phyloP scores from a whole-genome alignment of 2,329 filamentous ascomycete genomes.

The Beauveria sp. region DNA sequence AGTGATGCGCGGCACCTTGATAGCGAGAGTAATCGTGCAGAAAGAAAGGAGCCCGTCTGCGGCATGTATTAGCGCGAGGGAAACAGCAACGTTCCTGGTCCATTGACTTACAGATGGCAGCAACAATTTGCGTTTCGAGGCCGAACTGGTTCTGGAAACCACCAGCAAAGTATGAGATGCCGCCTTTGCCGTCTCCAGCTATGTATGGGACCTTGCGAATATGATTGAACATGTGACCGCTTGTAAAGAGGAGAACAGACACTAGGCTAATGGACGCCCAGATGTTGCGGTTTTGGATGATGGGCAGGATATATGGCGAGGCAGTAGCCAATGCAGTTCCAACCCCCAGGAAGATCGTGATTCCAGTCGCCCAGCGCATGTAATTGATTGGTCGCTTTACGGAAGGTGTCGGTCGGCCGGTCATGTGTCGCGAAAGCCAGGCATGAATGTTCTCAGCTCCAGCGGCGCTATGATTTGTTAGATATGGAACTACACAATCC shows the following conservation, averaged over 20 bases:
- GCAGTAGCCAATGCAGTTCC: conserved; percentile 63
- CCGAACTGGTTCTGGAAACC: conserved; percentile 94
- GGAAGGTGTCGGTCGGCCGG: conserved; percentile 69
- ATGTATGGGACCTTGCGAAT: conserved; percentile 96
- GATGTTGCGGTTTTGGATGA: conserved; percentile 83
- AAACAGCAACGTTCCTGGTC: not conserved
- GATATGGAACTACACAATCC: not conserved
- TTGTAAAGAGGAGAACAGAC: conserved; percentile 83
- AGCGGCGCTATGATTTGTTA: conserved; percentile 47
- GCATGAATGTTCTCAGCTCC: conserved; percentile 68
- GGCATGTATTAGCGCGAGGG: not conserved
- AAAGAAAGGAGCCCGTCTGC: conserved; percentile 69
- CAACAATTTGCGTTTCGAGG: conserved; percentile 90
- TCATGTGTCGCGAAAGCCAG: conserved; percentile 74
- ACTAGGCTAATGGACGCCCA: conserved; percentile 91
- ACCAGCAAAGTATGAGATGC: conserved; percentile 79
- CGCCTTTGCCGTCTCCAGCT: conserved; percentile 72
- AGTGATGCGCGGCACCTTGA: conserved; percentile 85
- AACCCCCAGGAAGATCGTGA: conserved; percentile 61
- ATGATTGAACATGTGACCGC: conserved; percentile 99
- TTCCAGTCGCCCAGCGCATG: conserved; percentile 59
- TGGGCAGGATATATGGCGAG: conserved; percentile 70
- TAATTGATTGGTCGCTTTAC: conserved; percentile 85
- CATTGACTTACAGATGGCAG: conserved; percentile 75
- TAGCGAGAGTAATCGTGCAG: conserved; percentile 78